Evolutionary conservation across 306 rosid genomes (phyloP).

Genomic region (Psophocarpus tetragonolobus): DNA sequence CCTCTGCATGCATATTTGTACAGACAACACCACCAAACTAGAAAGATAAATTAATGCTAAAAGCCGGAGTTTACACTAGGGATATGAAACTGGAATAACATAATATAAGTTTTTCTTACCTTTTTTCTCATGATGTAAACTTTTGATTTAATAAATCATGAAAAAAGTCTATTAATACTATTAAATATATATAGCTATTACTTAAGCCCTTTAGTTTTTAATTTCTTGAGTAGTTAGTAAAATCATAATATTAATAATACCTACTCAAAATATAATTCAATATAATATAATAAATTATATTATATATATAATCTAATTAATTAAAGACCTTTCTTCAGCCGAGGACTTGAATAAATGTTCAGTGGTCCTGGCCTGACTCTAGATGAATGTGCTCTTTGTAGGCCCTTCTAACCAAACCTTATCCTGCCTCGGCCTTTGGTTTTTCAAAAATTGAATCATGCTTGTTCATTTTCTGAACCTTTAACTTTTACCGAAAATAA

Average conservation of each 20-base stretch:
- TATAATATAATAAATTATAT: too few relatives aligned
- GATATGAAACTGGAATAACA: not conserved
- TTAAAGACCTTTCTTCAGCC: not conserved
- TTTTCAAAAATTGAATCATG: slow-evolving; percentile 24
- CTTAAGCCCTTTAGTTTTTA: not conserved
- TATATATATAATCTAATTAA: not conserved
- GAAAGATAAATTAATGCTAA: not conserved
- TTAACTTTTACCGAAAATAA: not conserved
- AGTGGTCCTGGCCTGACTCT: slow-evolving; percentile 35
- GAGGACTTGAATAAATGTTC: not conserved
- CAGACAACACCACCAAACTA: not conserved
- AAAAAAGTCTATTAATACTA: not conserved
- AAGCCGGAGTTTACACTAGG: not conserved
- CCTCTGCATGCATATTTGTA: slow-evolving; percentile 2
- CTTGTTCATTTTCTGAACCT: not conserved
- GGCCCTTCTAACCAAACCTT: slow-evolving; percentile 34
- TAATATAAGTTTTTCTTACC: not conserved
- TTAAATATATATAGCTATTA: not conserved
- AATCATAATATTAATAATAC: not conserved
- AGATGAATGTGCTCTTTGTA: slow-evolving; percentile 41
- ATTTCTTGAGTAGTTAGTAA: not conserved
- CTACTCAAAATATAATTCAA: too few relatives aligned
- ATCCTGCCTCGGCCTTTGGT: not conserved
- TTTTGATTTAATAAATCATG: not conserved
- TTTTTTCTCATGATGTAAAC: not conserved